Evolutionary conservation across 2,329 filamentous ascomycete genomes (phyloP), one percentile per base, ranked within the genome.

Genomic region (Tolypocladium ovalisporum): DNA sequence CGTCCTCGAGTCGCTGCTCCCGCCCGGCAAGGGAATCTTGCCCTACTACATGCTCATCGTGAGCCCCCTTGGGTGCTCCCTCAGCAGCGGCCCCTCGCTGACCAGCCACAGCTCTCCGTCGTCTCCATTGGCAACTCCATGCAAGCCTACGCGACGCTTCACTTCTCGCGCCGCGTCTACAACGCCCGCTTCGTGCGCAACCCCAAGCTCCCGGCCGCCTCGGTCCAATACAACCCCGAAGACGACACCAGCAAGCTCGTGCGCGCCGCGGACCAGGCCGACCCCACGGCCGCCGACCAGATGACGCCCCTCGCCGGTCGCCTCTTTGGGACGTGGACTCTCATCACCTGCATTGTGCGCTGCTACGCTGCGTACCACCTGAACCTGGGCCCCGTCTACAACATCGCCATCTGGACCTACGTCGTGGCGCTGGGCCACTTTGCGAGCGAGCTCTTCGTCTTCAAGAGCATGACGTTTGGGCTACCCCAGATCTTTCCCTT

Each of bases 151-250:
- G 67, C 77, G 39, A 95, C 90, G 22, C 80, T 92, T 4, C 79
- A 85, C 71, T 95, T 89, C 75, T 91, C 91, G 9, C 84, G 86
- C n/a, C 87, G 90, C 70, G 83, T 97, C 68, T 99, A 97, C 78
- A 84, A 87, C 64, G 85, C 85, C 60, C 75, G 75, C 61, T 84
- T 83, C 65, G 73, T 84, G 24, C 71, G 75, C 56, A 83, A 82
- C 74, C 59, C 71, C 42, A 68, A 71, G 36, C 70, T 81, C 13
- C 71, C 71, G 12, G 66, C 73, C 53, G 73, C 67, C 57, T 70
- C 75, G 55, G 66, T 68, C 52, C 68, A 65, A 40, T 75, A 71
- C 70, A 73, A 81, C 65, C 76, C 78, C 15, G 79, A 81, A 27
- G 79, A 83, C 66, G 75, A 77, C 62, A 71, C 76, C 34, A 70